Conservation (phyloP, 306 rosid genomes). For the Lathyrus tuberosus region DNA sequence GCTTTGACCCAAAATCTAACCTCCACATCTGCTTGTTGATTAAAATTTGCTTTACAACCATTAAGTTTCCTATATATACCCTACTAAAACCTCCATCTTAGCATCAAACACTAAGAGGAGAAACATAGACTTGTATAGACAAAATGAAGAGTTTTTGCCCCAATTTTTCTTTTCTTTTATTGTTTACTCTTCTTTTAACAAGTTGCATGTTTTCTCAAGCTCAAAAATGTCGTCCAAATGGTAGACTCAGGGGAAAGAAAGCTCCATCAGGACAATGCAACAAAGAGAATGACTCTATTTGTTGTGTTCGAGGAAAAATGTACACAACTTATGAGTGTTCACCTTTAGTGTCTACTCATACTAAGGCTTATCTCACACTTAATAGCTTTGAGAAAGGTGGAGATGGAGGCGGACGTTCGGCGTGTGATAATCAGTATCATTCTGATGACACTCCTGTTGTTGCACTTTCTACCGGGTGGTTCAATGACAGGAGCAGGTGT, state of each 20-base stretch:
- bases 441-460: neutral
- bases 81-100: too few species aligned
- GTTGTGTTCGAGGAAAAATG: conserved; percentile 43
- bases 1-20: too few species aligned
- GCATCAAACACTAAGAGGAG: neutral
- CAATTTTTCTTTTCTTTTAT: too few species aligned
- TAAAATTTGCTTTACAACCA: too few species aligned
- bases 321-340: conserved; percentile 49
- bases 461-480: neutral
- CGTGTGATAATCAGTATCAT: neutral
- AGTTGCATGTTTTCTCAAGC: conserved; percentile 22
- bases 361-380: neutral
- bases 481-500: neutral
- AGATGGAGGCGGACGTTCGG: neutral
- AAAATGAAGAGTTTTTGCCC: conserved; percentile 23
- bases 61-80: too few species aligned
- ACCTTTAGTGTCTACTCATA: conserved; percentile 24
- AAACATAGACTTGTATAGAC: neutral
- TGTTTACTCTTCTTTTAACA: neutral
- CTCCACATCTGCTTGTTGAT: too few species aligned
- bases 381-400: neutral
- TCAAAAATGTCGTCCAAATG: conserved; percentile 36
- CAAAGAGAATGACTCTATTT: conserved; percentile 40
- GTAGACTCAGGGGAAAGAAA: conserved; percentile 29
- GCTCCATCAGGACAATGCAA: conserved; percentile 46